phyloP scores from a whole-genome alignment of 148 eudicot genomes.

The Cornus florida region DNA sequence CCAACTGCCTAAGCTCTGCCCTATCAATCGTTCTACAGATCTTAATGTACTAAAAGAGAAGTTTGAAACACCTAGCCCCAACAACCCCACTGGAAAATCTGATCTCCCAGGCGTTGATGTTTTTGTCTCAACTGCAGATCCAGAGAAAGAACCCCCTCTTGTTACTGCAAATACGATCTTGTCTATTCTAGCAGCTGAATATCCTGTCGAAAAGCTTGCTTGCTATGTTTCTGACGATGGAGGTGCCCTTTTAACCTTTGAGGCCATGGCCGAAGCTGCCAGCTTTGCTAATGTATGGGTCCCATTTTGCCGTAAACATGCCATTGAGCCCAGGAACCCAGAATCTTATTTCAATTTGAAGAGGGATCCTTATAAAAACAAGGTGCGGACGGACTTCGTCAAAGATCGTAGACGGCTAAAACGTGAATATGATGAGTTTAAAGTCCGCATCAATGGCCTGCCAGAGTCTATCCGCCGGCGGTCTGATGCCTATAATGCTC shows the following conservation, averaged over 20 bases:
- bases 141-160: conserved; percentile 96
- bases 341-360: conserved; percentile 75
- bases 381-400: conserved; percentile 75
- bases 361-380: conserved; percentile 86
- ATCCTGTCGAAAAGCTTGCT: conserved; percentile 91
- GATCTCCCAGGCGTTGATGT: conserved; percentile 90
- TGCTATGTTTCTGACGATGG: conserved; percentile 98
- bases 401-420: conserved; percentile 89
- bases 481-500: conserved; percentile 89
- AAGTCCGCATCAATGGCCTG: conserved; percentile 83
- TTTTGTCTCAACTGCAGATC: conserved; percentile 96
- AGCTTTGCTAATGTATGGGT: conserved; percentile 89
- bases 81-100: conserved; percentile 87
- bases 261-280: conserved; percentile 98
- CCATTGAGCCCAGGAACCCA: conserved; percentile 88
- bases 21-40: conserved; percentile 92
- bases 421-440: conserved; percentile 92
- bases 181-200: conserved; percentile 83
- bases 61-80: conserved; percentile 66
- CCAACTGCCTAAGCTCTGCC: conserved; percentile 84
- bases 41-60: conserved; percentile 81
- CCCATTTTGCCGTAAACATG: conserved; percentile 90
- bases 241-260: conserved; percentile 92
- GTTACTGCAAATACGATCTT: conserved; percentile 89
- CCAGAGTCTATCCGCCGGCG: conserved; percentile 87